phyloP scores from a whole-genome alignment of 208 protist genomes.

The Polymyxa betae region DNA sequence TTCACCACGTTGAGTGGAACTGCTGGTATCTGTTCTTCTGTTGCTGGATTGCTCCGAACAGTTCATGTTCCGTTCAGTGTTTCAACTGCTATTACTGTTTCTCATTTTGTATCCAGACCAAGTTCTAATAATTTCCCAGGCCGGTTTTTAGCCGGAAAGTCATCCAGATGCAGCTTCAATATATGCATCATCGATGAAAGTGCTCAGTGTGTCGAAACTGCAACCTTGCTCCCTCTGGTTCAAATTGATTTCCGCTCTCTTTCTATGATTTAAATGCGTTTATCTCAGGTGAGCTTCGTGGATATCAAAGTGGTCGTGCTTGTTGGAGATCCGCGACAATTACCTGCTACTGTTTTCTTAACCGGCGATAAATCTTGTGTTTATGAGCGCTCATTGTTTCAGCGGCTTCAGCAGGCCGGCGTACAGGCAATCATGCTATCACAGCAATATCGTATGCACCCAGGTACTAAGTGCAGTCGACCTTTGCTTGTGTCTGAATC shows the following conservation, averaged over 20 bases:
- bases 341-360: slow-evolving; percentile 75
- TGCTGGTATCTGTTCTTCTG: not conserved
- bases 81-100: not conserved
- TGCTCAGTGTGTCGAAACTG: slow-evolving; percentile 64
- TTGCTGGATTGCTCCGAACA: too few species aligned
- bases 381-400: slow-evolving; percentile 59
- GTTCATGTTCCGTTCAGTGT: too few species aligned
- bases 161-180: slow-evolving; percentile 66
- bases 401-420: slow-evolving; percentile 56
- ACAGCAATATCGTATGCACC: slow-evolving; percentile 80
- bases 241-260: not conserved
- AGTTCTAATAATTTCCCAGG: not conserved
- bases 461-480: slow-evolving; percentile 20
- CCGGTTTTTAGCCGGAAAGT: not conserved
- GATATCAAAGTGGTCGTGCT: slow-evolving; percentile 63
- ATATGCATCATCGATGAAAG: slow-evolving; percentile 79
- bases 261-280: not conserved
- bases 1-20: slow-evolving; percentile 63
- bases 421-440: slow-evolving; percentile 60
- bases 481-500: not conserved
- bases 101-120: not conserved
- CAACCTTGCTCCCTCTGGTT: slow-evolving; percentile 73
- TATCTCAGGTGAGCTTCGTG: not conserved
- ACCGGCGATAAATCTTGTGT: not conserved
- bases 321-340: slow-evolving; percentile 78